Percentiles rank a stretch among this genome's conserved stretches.
These are phyloP conservation scores for Chrysosporium keratinophilum DNA, from an alignment of 2,329 filamentous ascomycete genomes.

Conservation along the genomic window DNA sequence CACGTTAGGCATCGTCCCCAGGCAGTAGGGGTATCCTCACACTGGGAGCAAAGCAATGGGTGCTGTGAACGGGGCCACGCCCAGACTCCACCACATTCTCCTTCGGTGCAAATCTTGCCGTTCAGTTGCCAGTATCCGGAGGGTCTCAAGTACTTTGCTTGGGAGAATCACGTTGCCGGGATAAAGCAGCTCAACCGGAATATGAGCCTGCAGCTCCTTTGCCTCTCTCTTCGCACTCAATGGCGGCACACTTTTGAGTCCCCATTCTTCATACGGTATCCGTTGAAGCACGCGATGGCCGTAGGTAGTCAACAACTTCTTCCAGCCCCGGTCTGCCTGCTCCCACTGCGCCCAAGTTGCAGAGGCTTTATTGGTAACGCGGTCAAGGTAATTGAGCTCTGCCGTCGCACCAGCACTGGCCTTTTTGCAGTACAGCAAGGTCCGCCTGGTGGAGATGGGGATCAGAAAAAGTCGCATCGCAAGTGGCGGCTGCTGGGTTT, in stretches of 20 bases:
- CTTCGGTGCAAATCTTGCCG: conserved; percentile 66
- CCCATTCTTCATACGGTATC: conserved; percentile 97
- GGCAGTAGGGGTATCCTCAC: conserved; percentile 43
- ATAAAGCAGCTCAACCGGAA: conserved; percentile 57
- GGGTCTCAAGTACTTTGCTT: conserved; percentile 52
- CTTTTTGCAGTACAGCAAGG: conserved; percentile 83
- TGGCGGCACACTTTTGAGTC: conserved; percentile 84
- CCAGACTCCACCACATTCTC: conserved; percentile 68
- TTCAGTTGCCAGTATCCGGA: conserved; percentile 65
- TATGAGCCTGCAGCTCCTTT: conserved; percentile 52
- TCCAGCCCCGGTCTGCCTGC: conserved; percentile 72
- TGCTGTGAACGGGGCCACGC: conserved; percentile 70
- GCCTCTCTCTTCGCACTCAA: conserved; percentile 56
- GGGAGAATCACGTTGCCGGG: conserved; percentile 59
- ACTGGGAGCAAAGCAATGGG: conserved; percentile 77
- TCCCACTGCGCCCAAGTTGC: conserved; percentile 81
- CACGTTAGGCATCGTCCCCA: neutral
- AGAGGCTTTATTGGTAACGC: conserved; percentile 58
- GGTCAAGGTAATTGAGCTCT: conserved; percentile 54
- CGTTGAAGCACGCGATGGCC: conserved; percentile 76
- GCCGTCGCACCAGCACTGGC: conserved; percentile 48
- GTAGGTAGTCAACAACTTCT: conserved; percentile 72
- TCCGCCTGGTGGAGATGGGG: conserved; percentile 81
- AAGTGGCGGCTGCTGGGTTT: neutral
- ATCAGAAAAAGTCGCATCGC: conserved; percentile 86